These are phyloP conservation scores for Juncus inflexus DNA, from an alignment of 176 grass and related monocot genomes.

Conservation along the genomic window DNA sequence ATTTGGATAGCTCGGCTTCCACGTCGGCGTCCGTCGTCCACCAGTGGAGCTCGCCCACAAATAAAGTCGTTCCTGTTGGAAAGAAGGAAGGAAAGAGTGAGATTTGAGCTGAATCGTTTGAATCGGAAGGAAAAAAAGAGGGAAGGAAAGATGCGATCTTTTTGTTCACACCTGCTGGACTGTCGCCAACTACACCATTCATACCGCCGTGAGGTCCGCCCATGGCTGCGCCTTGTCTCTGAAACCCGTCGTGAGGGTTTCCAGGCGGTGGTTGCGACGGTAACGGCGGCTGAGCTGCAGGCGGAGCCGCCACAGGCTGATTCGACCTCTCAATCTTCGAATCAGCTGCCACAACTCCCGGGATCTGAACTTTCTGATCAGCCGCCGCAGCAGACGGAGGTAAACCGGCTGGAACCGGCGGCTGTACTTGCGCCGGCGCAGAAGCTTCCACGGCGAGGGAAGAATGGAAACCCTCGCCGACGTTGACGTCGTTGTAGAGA, in stretches of 20 bases:
- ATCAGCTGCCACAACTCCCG: constrained; percentile 23
- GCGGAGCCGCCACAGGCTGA: constrained; percentile 21
- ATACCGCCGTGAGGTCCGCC: constrained; percentile 37
- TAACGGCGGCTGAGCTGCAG: constrained; percentile 10
- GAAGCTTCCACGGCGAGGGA: constrained; percentile 20
- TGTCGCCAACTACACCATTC: constrained; percentile 32
- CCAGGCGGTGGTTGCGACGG: constrained; percentile 29
- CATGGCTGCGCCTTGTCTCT: constrained; percentile 46
- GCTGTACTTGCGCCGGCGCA: constrained; percentile 1
- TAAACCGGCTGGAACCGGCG: constrained; percentile 5
- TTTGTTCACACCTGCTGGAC: constrained; percentile 24
- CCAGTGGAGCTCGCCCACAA: constrained; percentile 89
- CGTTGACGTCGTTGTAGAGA: constrained; percentile 85
- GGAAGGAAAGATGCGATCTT: not conserved
- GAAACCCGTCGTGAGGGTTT: constrained; percentile 58
- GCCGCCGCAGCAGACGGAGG: constrained; percentile 31
- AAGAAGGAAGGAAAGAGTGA: constrained; percentile 7
- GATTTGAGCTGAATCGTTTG: not conserved
- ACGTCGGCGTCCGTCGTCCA: constrained; percentile 92
- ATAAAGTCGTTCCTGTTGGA: constrained; percentile 46
- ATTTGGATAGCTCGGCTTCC: constrained; percentile 60
- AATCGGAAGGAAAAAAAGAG: not conserved
- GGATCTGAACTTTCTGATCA: constrained; percentile 51
- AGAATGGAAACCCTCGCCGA: constrained; percentile 69
- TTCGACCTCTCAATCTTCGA: constrained; percentile 49